These are phyloP conservation scores for Sporothrix inflata DNA, from an alignment of 2,329 filamentous ascomycete genomes.

Conservation along the genomic window DNA sequence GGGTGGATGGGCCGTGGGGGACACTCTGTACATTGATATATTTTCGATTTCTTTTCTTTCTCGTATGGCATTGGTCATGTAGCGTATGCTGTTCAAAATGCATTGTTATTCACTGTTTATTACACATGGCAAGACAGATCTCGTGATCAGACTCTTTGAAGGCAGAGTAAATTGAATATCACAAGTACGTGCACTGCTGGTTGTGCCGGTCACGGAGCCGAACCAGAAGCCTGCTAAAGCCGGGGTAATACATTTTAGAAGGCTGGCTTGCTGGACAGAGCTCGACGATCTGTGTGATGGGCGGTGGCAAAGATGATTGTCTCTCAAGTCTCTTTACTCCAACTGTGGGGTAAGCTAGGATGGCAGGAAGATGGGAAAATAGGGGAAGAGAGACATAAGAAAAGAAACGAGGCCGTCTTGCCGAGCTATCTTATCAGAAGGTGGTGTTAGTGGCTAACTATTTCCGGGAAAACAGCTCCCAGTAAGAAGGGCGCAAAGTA, in stretches of 20 bases:
- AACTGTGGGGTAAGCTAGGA: conserved; percentile 24
- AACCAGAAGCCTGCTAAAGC: conserved; percentile 3
- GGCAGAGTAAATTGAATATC: background rate
- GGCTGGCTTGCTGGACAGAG: background rate
- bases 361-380: background rate
- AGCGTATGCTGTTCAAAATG: conserved; percentile 8
- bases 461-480: conserved; percentile 20
- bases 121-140: background rate
- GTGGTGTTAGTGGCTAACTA: conserved; percentile 27
- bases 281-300: background rate
- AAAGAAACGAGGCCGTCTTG: background rate
- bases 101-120: background rate
- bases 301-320: background rate
- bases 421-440: conserved; percentile 17
- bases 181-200: too few relatives aligned
- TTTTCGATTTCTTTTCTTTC: background rate
- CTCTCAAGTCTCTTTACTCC: background rate
- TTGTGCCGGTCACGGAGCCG: background rate
- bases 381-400: background rate
- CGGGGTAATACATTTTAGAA: background rate
- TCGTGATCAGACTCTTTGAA: background rate
- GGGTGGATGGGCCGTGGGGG: background rate
- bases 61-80: background rate
- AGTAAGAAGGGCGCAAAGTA: background rate
- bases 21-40: background rate